Evolutionary conservation across 441 rosid species (phyloP), one percentile per base, ranked within the genome.

Genomic region (Brassica hybrid): DNA sequence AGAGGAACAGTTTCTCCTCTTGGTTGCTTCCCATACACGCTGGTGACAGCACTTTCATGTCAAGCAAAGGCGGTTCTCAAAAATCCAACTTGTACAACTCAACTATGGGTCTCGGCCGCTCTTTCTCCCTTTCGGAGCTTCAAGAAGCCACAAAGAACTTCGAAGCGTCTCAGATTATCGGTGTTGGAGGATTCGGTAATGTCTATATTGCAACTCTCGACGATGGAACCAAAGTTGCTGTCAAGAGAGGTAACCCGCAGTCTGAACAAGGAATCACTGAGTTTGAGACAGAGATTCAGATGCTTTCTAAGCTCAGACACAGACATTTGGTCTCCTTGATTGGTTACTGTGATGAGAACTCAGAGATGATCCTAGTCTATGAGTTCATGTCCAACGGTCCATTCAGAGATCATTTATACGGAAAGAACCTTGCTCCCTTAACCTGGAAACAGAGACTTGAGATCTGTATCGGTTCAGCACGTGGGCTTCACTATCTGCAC

Each of bases 361-460:
- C 86, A 0, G 97, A 93, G 81, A 95, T 93, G 99, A 93, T 93
- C 70, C 75, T 95, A 71, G 97, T 95, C 41, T 95, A 93, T 18
- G 97, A 95, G 80, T 91, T 84, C 86, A 95, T 93, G 98, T 86
- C 91, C 1, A 88, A 92, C 71, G 99, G 97, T 6, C 97, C 96
- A 4, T 87, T 91, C 59, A 78, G 94, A 48, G 99, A 92, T 74
- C 98, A 96, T 58, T 65, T 96, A 13, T 92, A 94, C 67, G 98
- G 97, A 5, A 89, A 88, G 83, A 83, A 88, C 41, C 68, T 84
- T 74, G 86, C 90, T 21, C 81, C 92, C 2, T 38, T 90, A 79
- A 41, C 97, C 4, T 93, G 97, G 99, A 93, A 93, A 71, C 92
- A 88, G 56, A 81, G 98, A 73, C 89, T 90, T 5, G 97, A 93